These are phyloP conservation scores for Argentina anserina DNA, from an alignment of 306 rosid genomes.

Conservation along the genomic window DNA sequence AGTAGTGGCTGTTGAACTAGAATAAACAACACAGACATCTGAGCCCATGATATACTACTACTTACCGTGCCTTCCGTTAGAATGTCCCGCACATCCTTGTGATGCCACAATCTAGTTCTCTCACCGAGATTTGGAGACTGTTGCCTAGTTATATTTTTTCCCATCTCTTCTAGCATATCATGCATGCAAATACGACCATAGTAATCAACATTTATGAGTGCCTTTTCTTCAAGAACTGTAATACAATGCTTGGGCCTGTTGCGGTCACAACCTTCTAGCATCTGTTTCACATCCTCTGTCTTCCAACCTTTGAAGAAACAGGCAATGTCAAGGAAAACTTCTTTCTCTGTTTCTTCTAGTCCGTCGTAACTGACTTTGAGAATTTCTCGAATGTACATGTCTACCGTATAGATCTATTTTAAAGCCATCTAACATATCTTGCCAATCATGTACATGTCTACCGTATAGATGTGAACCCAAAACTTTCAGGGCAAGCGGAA, in stretches of 20 bases:
- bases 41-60: too few relatives aligned
- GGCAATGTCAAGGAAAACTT: conserved; percentile 21
- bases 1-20: too few relatives aligned
- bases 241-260: not conserved
- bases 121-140: too few relatives aligned
- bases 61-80: not conserved
- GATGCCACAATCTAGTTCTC: conserved; percentile 28
- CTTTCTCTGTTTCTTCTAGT: conserved; percentile 16
- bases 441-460: conserved; percentile 26
- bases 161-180: conserved; percentile 42
- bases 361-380: conserved; percentile 35
- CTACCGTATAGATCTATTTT: conserved; percentile 30
- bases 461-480: conserved; percentile 35
- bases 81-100: not conserved
- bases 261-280: conserved; percentile 9
- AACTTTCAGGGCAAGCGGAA: conserved; percentile 39
- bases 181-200: not conserved
- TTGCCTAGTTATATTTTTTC: conserved; percentile 16
- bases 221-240: not conserved
- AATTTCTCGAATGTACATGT: conserved; percentile 26
- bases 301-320: not conserved
- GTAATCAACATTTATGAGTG: not conserved
- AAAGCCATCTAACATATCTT: conserved; percentile 25
- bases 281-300: not conserved
- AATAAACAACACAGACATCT: not conserved